Percentiles rank a stretch among this genome's conserved stretches.
phyloP scores from a whole-genome alignment of 2,329 filamentous ascomycete species.

The Penicillium hordei region DNA sequence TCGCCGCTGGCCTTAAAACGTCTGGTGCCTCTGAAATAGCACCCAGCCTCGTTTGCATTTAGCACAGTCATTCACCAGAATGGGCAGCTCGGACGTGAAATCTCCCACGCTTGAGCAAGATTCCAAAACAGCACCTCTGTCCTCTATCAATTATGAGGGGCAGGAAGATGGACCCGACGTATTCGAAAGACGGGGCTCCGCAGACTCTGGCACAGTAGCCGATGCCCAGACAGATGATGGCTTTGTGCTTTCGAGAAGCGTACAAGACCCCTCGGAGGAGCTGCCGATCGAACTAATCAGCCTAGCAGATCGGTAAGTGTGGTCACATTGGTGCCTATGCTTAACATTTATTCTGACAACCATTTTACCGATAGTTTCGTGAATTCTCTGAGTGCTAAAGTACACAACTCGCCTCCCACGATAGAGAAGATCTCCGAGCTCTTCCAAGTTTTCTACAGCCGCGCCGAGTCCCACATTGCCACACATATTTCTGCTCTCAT shows the following conservation, averaged over 20 bases:
- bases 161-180: conserved; percentile 38
- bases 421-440: conserved; percentile 79
- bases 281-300: conserved; percentile 92
- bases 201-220: conserved; percentile 33
- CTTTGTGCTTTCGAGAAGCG: conserved; percentile 36
- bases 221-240: conserved; percentile 34
- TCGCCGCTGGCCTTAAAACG: conserved; percentile 23
- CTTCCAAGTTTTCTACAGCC: conserved; percentile 91
- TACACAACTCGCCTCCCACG: conserved; percentile 77
- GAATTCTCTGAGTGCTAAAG: conserved; percentile 81
- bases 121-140: conserved; percentile 22
- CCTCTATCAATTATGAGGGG: conserved; percentile 24
- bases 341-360: not conserved
- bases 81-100: conserved; percentile 29
- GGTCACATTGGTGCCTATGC: not conserved
- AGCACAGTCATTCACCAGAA: conserved; percentile 35
- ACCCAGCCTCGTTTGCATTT: conserved; percentile 28
- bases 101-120: conserved; percentile 25
- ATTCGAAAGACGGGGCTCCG: conserved; percentile 46
- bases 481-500: conserved; percentile 83
- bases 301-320: conserved; percentile 74
- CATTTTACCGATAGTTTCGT: conserved; percentile 66
- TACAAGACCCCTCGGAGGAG: conserved; percentile 74
- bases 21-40: conserved; percentile 27
- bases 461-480: conserved; percentile 76